A percentile compares a stretch with the other conserved stretches of the same genome.
Evolutionary conservation across 257 asterid species (phyloP).

Genomic region (Nicotiana otophora): DNA sequence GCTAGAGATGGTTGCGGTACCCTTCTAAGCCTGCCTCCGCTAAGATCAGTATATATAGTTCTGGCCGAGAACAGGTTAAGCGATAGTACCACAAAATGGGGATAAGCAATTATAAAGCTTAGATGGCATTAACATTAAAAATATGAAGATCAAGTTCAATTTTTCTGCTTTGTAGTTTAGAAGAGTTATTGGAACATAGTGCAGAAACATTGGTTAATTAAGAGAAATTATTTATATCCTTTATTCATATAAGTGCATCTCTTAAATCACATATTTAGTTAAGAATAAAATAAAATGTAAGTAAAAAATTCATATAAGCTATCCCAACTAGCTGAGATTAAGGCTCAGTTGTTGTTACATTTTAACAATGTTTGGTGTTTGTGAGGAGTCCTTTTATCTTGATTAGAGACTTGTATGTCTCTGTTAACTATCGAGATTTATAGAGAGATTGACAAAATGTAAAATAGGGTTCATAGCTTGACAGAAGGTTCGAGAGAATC

Average conservation of each 20-base stretch:
- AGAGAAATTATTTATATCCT: neutral
- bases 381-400: neutral
- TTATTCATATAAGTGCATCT: neutral
- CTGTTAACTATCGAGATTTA: too few species aligned
- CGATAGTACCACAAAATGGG: neutral
- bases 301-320: neutral
- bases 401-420: neutral
- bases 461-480: too few species aligned
- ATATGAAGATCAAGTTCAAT: neutral
- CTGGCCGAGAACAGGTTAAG: neutral
- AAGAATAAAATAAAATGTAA: neutral
- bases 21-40: neutral
- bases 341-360: neutral
- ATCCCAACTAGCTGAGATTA: neutral
- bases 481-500: too few species aligned
- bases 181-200: neutral
- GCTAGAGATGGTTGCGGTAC: neutral
- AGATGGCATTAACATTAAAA: neutral
- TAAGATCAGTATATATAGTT: neutral
- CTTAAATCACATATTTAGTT: neutral
- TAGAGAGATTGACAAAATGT: too few species aligned
- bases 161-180: neutral
- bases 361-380: neutral
- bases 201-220: neutral
- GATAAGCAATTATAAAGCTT: neutral